These are phyloP conservation scores for Melanomma pulvis-pyrius DNA, from an alignment of 495 filamentous ascomycete species.

Conservation along the genomic window DNA sequence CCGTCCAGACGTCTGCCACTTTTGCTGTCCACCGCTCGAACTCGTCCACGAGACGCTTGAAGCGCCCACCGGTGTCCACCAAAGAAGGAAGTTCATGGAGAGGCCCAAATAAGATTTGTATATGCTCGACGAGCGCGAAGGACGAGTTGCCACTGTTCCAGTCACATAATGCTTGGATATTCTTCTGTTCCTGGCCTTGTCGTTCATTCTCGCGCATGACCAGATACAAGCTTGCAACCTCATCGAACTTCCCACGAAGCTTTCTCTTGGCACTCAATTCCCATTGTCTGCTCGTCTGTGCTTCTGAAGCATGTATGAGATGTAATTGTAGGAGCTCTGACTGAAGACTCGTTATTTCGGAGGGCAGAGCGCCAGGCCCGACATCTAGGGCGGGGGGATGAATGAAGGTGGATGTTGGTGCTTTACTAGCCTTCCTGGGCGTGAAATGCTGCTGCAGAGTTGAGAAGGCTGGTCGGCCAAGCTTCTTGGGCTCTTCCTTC, in stretches of 20 bases:
- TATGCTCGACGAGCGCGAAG: constrained; percentile 51
- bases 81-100: constrained; percentile 55
- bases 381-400: constrained; percentile 52
- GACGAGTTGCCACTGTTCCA: constrained; percentile 27
- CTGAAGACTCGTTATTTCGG: constrained; percentile 52
- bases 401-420: constrained; percentile 54
- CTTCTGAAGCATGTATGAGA: constrained; percentile 62
- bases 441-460: constrained; percentile 72
- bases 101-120: constrained; percentile 56
- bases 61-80: constrained; percentile 54
- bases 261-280: constrained; percentile 50
- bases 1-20: constrained; percentile 48
- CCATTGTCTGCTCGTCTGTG: constrained; percentile 48
- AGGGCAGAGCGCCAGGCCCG: constrained; percentile 50
- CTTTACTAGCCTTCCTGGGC: constrained; percentile 65
- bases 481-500: constrained; percentile 20
- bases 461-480: constrained; percentile 57
- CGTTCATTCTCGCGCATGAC: constrained; percentile 37
- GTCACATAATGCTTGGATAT: constrained; percentile 33
- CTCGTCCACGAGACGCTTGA: constrained; percentile 49
- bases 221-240: constrained; percentile 43
- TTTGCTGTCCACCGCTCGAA: constrained; percentile 57
- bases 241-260: constrained; percentile 49
- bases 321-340: constrained; percentile 74
- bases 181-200: constrained; percentile 32